These are phyloP conservation scores for Furcasterigmium sp. DNA, from an alignment of 2,329 filamentous ascomycete species.

Conservation along the genomic window DNA sequence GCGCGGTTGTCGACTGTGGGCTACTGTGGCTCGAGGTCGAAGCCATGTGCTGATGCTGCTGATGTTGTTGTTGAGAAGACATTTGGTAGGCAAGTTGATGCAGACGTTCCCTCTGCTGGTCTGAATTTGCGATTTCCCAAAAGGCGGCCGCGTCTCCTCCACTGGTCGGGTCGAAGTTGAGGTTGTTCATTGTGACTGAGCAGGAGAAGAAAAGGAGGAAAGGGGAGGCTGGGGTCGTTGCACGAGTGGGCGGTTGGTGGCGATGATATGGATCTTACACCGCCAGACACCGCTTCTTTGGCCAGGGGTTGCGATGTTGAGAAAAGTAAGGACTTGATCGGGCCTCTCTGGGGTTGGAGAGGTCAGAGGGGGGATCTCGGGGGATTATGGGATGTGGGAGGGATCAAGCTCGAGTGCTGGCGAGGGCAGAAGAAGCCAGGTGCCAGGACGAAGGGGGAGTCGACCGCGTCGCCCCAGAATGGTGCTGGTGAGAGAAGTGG, in stretches of 20 bases:
- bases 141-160: background rate
- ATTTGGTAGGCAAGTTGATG: conserved; percentile 44
- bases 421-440: conserved; percentile 7
- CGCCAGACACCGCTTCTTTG: conserved; percentile 40
- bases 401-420: conserved; percentile 3
- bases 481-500: conserved; percentile 6
- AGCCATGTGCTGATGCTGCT: conserved; percentile 5
- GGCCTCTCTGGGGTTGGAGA: background rate
- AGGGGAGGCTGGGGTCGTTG: background rate
- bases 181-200: conserved; percentile 35
- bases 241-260: conserved; percentile 10
- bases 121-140: background rate
- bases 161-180: conserved; percentile 58
- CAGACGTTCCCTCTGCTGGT: conserved; percentile 34
- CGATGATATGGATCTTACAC: conserved; percentile 15
- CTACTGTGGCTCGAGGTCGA: conserved; percentile 12
- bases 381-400: conserved; percentile 5
- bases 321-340: conserved; percentile 4
- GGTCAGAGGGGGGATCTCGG: conserved; percentile 3
- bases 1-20: conserved; percentile 14
- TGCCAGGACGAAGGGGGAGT: conserved; percentile 1
- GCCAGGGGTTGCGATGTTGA: conserved; percentile 6
- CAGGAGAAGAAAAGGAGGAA: conserved; percentile 22
- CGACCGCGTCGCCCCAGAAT: background rate
- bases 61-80: conserved; percentile 22